Conservation (phyloP, 257 asterid species). For the Solanum bulbocastanum region DNA sequence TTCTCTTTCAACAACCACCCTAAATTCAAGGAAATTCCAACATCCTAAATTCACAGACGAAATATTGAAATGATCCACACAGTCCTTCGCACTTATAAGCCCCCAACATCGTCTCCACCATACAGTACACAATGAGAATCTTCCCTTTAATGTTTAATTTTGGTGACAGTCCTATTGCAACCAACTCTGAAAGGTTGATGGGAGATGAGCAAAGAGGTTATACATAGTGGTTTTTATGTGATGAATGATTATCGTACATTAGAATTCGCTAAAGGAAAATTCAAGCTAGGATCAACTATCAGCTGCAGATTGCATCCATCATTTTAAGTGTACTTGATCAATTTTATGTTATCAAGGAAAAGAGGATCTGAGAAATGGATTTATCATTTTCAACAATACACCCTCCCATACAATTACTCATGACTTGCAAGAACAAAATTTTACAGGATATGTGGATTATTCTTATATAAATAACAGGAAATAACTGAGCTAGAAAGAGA, state of each 20-base stretch:
- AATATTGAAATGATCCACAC: background rate
- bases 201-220: background rate
- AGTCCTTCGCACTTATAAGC: background rate
- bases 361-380: background rate
- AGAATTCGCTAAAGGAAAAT: background rate
- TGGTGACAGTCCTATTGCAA: background rate
- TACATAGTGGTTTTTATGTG: background rate
- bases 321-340: background rate
- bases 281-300: background rate
- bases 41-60: background rate
- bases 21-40: background rate
- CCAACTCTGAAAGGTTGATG: background rate
- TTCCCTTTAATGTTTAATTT: background rate
- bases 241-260: background rate
- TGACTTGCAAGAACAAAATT: background rate
- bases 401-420: background rate
- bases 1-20: background rate
- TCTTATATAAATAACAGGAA: background rate
- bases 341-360: background rate
- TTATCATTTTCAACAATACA: background rate
- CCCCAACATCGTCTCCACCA: background rate
- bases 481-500: slow-evolving; percentile 2
- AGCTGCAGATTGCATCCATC: background rate
- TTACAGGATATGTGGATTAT: background rate
- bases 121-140: background rate